Evolutionary conservation across 345 rosid genomes (phyloP).

Genomic region (Stellera chamaejasme): DNA sequence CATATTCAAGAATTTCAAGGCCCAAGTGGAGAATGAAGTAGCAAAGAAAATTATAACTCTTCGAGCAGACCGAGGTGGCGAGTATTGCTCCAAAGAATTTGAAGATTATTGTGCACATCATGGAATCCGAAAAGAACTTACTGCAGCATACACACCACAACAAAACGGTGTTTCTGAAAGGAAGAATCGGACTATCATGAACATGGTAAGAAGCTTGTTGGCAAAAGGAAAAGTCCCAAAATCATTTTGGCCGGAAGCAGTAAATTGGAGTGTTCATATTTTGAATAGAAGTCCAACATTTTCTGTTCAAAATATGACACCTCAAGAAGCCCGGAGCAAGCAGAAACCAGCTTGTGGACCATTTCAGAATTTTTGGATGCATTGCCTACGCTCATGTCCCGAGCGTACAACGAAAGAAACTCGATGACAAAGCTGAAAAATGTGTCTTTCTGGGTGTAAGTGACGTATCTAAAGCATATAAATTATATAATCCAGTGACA

Average conservation of each 20-base stretch:
- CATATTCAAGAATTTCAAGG: not conserved
- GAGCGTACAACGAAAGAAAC: not conserved
- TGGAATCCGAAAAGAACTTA: not conserved
- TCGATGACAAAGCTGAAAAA: constrained; percentile 1
- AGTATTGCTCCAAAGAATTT: not conserved
- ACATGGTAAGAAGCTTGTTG: not conserved
- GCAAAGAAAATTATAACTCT: not conserved
- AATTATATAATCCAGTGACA: not conserved
- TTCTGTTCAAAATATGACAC: not conserved
- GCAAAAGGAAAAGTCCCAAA: not conserved
- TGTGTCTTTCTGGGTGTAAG: not conserved
- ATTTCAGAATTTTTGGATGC: not conserved
- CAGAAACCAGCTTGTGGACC: not conserved
- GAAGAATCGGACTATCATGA: not conserved
- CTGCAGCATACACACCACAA: not conserved
- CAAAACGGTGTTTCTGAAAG: not conserved
- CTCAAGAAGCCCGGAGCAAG: not conserved
- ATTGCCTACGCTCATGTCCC: not conserved
- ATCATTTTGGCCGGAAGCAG: not conserved
- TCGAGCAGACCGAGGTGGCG: not conserved
- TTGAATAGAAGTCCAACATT: not conserved
- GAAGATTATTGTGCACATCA: not conserved
- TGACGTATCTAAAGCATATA: not conserved
- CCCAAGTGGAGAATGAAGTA: not conserved
- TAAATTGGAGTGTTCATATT: not conserved